Evolutionary conservation across 208 protist species (phyloP).

Genomic region (Trypanosoma scelopori): DNA sequence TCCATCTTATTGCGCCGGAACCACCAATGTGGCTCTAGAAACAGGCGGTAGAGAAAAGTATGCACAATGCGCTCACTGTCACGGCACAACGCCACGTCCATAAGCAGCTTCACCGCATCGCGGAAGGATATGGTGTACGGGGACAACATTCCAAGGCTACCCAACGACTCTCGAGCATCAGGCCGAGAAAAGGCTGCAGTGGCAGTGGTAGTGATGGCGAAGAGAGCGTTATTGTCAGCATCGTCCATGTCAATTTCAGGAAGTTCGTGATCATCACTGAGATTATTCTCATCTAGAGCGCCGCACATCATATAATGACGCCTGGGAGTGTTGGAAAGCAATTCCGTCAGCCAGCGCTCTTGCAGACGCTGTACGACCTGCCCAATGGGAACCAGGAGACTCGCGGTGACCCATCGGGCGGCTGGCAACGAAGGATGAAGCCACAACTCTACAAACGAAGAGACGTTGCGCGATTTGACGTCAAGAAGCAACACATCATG

Average conservation of each 20-base stretch:
- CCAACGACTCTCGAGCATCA: background rate
- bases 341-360: slow-evolving; percentile 42
- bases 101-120: slow-evolving; percentile 55
- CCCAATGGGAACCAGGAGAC: slow-evolving; percentile 69
- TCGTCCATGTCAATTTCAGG: background rate
- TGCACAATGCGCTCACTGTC: slow-evolving; percentile 73
- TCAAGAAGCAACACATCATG: slow-evolving; percentile 22
- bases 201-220: background rate
- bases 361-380: slow-evolving; percentile 71
- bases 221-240: background rate
- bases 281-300: background rate
- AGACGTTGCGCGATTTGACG: background rate
- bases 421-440: slow-evolving; percentile 69
- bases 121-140: slow-evolving; percentile 20
- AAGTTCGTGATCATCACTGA: slow-evolving; percentile 4
- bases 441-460: slow-evolving; percentile 34
- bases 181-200: background rate
- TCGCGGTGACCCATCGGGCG: slow-evolving; percentile 75
- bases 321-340: slow-evolving; percentile 20
- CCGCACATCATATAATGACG: slow-evolving; percentile 3
- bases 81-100: slow-evolving; percentile 77
- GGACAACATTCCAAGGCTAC: background rate
- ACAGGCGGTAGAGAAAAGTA: slow-evolving; percentile 63
- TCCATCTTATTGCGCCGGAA: slow-evolving; percentile 29
- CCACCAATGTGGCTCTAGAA: slow-evolving; percentile 73